phyloP scores from a whole-genome alignment of 768 basidiomycete species.

The Leucosporidium creatinivorum region DNA sequence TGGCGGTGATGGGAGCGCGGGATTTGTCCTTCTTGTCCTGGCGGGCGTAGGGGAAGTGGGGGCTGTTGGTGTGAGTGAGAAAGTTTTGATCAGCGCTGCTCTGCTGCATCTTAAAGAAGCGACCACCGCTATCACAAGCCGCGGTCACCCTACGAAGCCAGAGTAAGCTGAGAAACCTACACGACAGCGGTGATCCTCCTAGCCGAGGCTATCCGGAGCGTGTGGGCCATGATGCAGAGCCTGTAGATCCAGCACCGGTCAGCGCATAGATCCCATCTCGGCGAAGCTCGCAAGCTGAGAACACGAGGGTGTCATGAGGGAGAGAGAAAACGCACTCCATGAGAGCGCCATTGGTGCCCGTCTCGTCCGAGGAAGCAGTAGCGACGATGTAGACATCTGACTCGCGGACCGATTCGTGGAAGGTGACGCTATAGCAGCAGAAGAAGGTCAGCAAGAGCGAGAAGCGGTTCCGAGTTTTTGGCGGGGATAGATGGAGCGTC shows the following conservation, averaged over 20 bases:
- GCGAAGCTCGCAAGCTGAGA: not conserved
- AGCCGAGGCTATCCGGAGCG: constrained; percentile 98
- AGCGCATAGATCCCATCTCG: not conserved
- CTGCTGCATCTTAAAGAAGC: not conserved
- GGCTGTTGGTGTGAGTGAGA: constrained; percentile 46
- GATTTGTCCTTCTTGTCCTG: constrained; percentile 99
- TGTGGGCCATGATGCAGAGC: constrained; percentile 83
- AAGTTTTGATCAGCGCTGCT: not conserved
- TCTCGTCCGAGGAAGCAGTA: constrained; percentile 64
- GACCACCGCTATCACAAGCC: not conserved
- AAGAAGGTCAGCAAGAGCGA: not conserved
- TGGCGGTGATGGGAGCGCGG: constrained; percentile 93
- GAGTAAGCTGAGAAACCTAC: not conserved
- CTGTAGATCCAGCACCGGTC: not conserved
- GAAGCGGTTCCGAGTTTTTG: not conserved
- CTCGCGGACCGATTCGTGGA: constrained; percentile 91
- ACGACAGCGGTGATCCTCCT: constrained; percentile 95
- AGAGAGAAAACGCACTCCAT: constrained; percentile 71
- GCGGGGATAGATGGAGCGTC: not conserved
- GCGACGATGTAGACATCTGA: constrained; percentile 99
- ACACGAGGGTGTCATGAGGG: not conserved
- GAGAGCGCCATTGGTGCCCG: constrained; percentile 70
- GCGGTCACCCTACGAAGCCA: not conserved
- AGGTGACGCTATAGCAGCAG: constrained; percentile 18
- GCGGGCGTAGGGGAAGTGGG: constrained; percentile 90